phyloP scores from a whole-genome alignment of 2,329 filamentous ascomycete species.

The Arthrobotrys conoides region DNA sequence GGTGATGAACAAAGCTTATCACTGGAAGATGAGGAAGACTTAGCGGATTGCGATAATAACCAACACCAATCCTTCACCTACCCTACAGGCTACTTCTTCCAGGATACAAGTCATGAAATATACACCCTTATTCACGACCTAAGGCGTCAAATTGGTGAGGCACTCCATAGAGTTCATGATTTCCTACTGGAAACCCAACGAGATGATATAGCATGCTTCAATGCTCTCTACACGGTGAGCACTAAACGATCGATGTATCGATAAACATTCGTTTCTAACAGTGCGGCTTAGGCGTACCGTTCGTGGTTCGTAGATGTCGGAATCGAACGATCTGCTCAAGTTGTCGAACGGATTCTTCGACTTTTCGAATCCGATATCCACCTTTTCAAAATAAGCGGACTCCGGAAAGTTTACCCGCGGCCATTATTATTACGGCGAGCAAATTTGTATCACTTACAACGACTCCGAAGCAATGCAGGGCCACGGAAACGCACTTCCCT shows the following conservation, averaged over 20 bases:
- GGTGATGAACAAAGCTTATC: conserved; percentile 71
- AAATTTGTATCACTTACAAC: conserved; percentile 92
- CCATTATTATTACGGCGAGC: conserved; percentile 92
- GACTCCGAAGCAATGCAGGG: conserved; percentile 92
- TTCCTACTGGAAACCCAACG: conserved; percentile 89
- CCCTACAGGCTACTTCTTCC: conserved; percentile 85
- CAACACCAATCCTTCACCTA: conserved; percentile 90
- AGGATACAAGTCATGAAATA: conserved; percentile 72
- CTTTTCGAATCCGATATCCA: conserved; percentile 88
- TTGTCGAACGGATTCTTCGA: conserved; percentile 86
- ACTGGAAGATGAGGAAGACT: conserved; percentile 71
- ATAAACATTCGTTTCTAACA: conserved; percentile 21
- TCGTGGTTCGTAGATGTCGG: conserved; percentile 99
- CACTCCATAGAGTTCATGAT: conserved; percentile 84
- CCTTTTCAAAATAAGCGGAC: conserved; percentile 92
- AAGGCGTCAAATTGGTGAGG: conserved; percentile 82
- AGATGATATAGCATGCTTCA: conserved; percentile 96
- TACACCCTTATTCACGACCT: conserved; percentile 85
- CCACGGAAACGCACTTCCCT: conserved; percentile 90
- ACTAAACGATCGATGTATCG: not conserved
- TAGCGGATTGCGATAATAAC: conserved; percentile 80
- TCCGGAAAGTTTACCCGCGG: conserved; percentile 91
- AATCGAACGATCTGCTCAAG: conserved; percentile 93
- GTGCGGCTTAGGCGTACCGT: conserved; percentile 74
- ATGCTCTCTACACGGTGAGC: conserved; percentile 82